A percentile compares a stretch with the other conserved stretches of the same genome.
phyloP scores from a whole-genome alignment of 2,329 filamentous ascomycete species.

The Beauveria sp. region DNA sequence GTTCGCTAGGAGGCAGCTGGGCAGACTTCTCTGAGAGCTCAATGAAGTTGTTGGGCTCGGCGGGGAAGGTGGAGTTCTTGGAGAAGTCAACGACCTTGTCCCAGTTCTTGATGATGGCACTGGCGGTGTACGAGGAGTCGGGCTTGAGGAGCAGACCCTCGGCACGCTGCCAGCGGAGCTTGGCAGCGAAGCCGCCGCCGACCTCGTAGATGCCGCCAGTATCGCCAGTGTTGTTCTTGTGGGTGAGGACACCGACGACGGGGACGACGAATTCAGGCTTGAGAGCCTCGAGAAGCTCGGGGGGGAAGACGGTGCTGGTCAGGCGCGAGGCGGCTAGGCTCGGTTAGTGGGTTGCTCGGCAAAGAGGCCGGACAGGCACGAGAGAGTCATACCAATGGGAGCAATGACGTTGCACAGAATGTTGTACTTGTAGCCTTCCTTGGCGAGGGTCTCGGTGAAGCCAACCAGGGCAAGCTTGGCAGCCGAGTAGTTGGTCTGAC shows the following conservation, averaged over 20 bases:
- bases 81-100: conserved; percentile 80
- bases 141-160: conserved; percentile 83
- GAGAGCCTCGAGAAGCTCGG: conserved; percentile 77
- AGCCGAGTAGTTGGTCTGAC: conserved; percentile 93
- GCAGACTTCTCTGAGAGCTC: conserved; percentile 74
- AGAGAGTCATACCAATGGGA: conserved; percentile 52
- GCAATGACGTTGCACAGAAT: conserved; percentile 93
- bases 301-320: conserved; percentile 92
- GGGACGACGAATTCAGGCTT: conserved; percentile 95
- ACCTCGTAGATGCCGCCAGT: conserved; percentile 88
- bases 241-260: conserved; percentile 78
- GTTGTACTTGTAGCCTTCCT: conserved; percentile 97
- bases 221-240: conserved; percentile 76
- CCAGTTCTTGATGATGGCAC: conserved; percentile 85
- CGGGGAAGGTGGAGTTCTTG: conserved; percentile 66
- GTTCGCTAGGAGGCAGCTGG: conserved; percentile 65
- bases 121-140: conserved; percentile 80
- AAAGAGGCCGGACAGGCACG: neutral
- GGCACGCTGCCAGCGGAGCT: conserved; percentile 91
- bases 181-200: conserved; percentile 85
- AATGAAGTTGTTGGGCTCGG: conserved; percentile 82
- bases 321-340: conserved; percentile 75
- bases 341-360: conserved; percentile 14
- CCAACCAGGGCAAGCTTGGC: conserved; percentile 93
- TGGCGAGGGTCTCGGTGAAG: conserved; percentile 95